A percentile compares a stretch with the other conserved stretches of the same genome.
phyloP scores from a whole-genome alignment of 2,329 filamentous ascomycete species.

The Coleophoma eucalyptorum region DNA sequence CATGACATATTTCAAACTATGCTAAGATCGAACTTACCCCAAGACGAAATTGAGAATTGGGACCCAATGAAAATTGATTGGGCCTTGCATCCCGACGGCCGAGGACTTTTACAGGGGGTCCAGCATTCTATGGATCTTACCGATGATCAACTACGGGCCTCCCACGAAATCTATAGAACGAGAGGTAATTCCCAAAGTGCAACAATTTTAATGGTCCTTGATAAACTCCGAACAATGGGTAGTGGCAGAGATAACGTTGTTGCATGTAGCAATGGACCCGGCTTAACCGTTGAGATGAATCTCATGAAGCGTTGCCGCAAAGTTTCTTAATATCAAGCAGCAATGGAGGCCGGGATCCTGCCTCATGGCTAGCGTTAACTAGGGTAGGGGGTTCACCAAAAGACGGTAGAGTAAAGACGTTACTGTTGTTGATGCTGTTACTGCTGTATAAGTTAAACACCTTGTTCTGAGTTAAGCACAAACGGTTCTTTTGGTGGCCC shows the following conservation, averaged over 20 bases:
- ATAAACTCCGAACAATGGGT: slow-evolving; percentile 10
- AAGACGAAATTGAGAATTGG: no score
- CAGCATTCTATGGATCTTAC: slow-evolving; percentile 3
- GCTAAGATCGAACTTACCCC: no score
- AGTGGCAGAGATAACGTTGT: slow-evolving; percentile 7
- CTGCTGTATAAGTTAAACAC: no score
- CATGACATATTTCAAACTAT: no score
- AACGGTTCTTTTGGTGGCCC: no score
- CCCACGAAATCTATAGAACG: slow-evolving; percentile 8
- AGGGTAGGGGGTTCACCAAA: no score
- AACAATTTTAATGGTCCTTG: slow-evolving; percentile 9
- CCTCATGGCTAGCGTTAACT: no score
- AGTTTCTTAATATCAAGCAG: no score
- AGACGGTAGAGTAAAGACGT: no score
- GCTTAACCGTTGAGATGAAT: slow-evolving; percentile 9
- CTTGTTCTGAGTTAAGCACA: no score
- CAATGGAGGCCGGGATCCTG: no score
- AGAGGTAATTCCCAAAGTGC: slow-evolving; percentile 8
- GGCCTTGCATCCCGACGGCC: slow-evolving; percentile 12
- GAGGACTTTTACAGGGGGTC: slow-evolving; percentile 7
- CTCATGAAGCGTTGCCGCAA: slow-evolving; percentile 1
- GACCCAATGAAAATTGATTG: slow-evolving; percentile 12
- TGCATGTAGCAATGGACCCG: slow-evolving; percentile 8
- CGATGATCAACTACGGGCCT: slow-evolving; percentile 9
- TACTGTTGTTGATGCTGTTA: no score